Evolutionary conservation across 2,329 filamentous ascomycete species (phyloP), one percentile per base, ranked within the genome.

Genomic region (Amylocarpus encephaloides): DNA sequence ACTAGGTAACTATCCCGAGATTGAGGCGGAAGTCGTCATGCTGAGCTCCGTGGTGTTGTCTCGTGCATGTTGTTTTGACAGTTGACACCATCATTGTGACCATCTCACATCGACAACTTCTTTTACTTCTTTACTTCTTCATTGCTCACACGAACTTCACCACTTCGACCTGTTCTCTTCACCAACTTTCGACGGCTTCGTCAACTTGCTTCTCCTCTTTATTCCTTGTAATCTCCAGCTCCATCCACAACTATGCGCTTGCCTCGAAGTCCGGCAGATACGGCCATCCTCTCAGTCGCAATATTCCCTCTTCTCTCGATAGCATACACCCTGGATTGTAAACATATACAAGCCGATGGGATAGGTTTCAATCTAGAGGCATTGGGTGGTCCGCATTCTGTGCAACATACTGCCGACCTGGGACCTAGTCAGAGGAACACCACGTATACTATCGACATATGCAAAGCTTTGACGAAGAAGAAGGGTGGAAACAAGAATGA

Each of bases 401-500:
- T 89, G 34, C 75, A 88, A 48, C 79, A 79, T 43, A 73, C 71
- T 62, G 68, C 75, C 32, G 65, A 71, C 12, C 62, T 66, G 5
- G 63, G 62, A 6, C 74, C 75, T 13, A 73, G 73, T 13, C 72
- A 79, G 26, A 74, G 73, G 53, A 93, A 93, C 67, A 88, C 82
- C 22, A 92, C 88, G 39, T 94, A 89, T 67, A 91, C 87, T 1
- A 65, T 94, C 50, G 86, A 94, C 62, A 74, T 94, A 43, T 95
- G 89, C 70, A 70, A 73, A 46, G 74, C 79, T 6, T 70, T 95
- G 57, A 78, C 79, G 66, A 78, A 79, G 64, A 77, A 74, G 44
- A 79, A 78, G 39, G 78, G n/a, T 5, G 15, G 77, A 19, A 70
- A 73, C 1, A 69, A 72, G 15, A 75, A 77, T 58, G 68, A 73